Conservation (phyloP, 139 green algal genomes). For the Nannochloris sp. region DNA sequence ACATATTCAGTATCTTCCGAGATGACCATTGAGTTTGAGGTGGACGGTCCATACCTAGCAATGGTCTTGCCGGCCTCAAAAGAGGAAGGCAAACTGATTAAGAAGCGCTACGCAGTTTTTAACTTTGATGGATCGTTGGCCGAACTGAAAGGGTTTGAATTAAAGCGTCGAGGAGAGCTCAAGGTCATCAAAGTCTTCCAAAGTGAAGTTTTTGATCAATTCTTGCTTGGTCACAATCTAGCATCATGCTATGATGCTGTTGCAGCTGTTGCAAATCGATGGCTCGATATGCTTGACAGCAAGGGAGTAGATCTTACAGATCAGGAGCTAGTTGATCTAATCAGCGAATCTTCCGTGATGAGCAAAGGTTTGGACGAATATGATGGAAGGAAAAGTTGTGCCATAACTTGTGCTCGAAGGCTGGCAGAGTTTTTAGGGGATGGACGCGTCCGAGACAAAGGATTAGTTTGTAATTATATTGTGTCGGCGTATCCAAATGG, state of each 20-base stretch:
- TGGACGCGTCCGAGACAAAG: constrained; percentile 90
- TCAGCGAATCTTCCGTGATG: constrained; percentile 90
- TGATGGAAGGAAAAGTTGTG: constrained; percentile 82
- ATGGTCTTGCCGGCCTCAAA: constrained; percentile 93
- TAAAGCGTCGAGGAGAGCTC: constrained; percentile 94
- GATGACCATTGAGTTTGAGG: constrained; percentile 98
- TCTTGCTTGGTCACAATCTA: constrained; percentile 75
- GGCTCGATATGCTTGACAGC: constrained; percentile 95
- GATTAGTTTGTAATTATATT: constrained; percentile 56
- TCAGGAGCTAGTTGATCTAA: constrained; percentile 85
- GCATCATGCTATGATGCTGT: constrained; percentile 87
- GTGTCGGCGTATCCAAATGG: constrained; percentile 31
- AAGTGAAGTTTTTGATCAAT: constrained; percentile 86
- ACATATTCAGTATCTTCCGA: constrained; percentile 66
- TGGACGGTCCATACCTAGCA: constrained; percentile 86
- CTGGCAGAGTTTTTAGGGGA: constrained; percentile 86
- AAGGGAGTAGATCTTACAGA: constrained; percentile 74
- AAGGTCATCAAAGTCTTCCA: constrained; percentile 98
- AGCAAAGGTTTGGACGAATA: constrained; percentile 92
- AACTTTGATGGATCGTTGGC: constrained; percentile 85
- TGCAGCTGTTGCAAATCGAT: constrained; percentile 83
- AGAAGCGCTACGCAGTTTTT: constrained; percentile 98
- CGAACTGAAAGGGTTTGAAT: constrained; percentile 94
- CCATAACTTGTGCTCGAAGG: constrained; percentile 80
- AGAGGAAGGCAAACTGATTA: constrained; percentile 96